Base-by-base conservation (phyloP, 2,329 filamentous ascomycete species). In the Arthrobotrys musiformis region DNA sequence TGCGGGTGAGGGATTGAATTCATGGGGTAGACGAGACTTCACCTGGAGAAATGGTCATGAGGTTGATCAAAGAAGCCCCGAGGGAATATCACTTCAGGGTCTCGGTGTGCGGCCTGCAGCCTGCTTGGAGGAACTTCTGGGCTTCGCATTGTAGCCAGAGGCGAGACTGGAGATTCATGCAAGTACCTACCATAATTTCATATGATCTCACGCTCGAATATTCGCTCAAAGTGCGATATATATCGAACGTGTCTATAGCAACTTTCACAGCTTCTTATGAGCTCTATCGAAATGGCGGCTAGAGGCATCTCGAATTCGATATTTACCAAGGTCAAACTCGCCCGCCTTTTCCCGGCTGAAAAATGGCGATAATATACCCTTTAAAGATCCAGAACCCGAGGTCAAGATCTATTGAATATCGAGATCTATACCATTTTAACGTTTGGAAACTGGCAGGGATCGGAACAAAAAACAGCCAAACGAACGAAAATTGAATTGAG, bases 301-400 rank as follows among this genome's bases (percentile, higher is more conserved):
- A 58, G 24, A 37, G 17, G 26, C 9, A 30, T 58, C n/a, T 28
- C n/a, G 9, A 26, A 58, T 26, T 26, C 13, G 11, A 9, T 15
- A 24, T 69, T 69, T 33, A 60, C 64, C 52, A 60, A 69, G 64
- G 64, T 48, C 40, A 50, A 54, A 52, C 15, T 35, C 13, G 15
- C 26, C 8, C 11, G 44, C 28, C 17, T 28, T 58, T 7, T 48
- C 40, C 40, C 70, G 70, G 70, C 70, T 75, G 40, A 73, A 68
- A 74, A 52, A 48, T 9, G 44, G 26, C 60, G 40, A 52, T 46
- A 62, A 68, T 28, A 33, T 33, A 56, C n/a, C 2, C 33, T 17
- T 48, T 19, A 19, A 46, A 58, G 52, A 42, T 60, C 62, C 30
- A 66, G 61, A 68, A 63, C 56, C 70, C 70, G 63, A 76, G 63